Base-by-base conservation (phyloP, 2,329 filamentous ascomycete genomes). In the Teratosphaeria viscida region DNA sequence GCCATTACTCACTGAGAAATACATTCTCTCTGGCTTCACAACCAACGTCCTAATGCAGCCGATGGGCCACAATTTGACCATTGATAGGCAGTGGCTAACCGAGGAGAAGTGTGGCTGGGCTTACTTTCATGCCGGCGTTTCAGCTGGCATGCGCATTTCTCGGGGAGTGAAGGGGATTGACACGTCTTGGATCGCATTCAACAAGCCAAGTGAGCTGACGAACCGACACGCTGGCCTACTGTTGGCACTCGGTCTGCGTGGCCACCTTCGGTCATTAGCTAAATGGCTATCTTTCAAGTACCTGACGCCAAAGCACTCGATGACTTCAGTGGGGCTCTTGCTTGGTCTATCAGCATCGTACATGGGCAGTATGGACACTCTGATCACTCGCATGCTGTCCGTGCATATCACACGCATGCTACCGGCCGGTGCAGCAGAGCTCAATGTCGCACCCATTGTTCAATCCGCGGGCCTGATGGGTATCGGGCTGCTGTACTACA, bases 221-320 rank as follows among this genome's bases (percentile, higher is more conserved):
- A 96, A 97, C 70, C 84, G 94, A n/a, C 94, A 99, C 72, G 95
- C 94, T 34, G 94, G 94, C 0, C 94, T 99, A 64, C 76, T 99
- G 52, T 80, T 99, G 0, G 94, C 91, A 4, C 80, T 99, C 4
- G 94, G 94, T 3, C 78, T 99, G 27, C 96, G 96, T 67, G 95
- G 94, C 0, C 95, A 99, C 75, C 78, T 99, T n/a, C 94, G 90
- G 66, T 88, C 85, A 7, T 83, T 99, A 32, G 94, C 94, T 2
- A 97, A 97, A 77, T 99, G 94, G 92, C 87, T 99, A 52, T 92
- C 92, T 8, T 99, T 97, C 81, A 97, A 96, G 71, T 99, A 99
- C 67, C 79, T 99, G n/a, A 99, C 94, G 0, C 92, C 94, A 1
- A 99, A 99, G 70, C 95, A 99, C 73, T 95, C 92, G 29, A 99